These are phyloP conservation scores for Psidium guajava DNA, from an alignment of 345 rosid species.

Conservation along the genomic window DNA sequence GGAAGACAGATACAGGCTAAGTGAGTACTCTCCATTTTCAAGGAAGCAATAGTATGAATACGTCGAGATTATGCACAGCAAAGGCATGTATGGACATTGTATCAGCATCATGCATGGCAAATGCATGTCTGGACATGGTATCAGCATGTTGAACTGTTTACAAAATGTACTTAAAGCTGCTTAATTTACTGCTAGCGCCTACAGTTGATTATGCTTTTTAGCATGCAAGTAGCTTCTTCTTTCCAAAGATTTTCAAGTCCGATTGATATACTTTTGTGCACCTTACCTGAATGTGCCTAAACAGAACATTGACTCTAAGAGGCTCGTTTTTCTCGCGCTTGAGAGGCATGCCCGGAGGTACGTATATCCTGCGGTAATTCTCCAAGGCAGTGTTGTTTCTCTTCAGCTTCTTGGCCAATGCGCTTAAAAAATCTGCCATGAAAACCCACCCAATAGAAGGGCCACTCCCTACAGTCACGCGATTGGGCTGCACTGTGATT, in stretches of 20 bases:
- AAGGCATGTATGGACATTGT: not conserved
- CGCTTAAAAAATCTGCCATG: conserved; percentile 55
- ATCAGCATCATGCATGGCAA: not conserved
- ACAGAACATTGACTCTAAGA: conserved; percentile 53
- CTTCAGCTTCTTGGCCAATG: conserved; percentile 53
- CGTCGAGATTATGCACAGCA: not conserved
- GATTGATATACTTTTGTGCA: not conserved
- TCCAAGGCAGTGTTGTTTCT: conserved; percentile 50
- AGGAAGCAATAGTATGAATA: not conserved
- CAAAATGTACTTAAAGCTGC: not conserved
- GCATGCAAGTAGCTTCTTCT: not conserved
- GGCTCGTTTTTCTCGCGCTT: conserved; percentile 38
- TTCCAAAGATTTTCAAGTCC: not conserved
- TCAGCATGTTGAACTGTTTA: not conserved
- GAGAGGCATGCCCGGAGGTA: conserved; percentile 50
- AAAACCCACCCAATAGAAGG: conserved; percentile 73
- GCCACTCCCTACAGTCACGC: conserved; percentile 59
- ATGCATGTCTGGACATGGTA: not conserved
- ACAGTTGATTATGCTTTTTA: not conserved
- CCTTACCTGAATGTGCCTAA: conserved; percentile 69
- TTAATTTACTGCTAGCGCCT: not conserved
- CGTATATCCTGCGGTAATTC: conserved; percentile 48
- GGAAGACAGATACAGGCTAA: not conserved
- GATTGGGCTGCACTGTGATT: conserved; percentile 46
- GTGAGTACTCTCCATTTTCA: not conserved